Conservation (phyloP, 2,329 filamentous ascomycete species). For the Nigrospora oryzae region DNA sequence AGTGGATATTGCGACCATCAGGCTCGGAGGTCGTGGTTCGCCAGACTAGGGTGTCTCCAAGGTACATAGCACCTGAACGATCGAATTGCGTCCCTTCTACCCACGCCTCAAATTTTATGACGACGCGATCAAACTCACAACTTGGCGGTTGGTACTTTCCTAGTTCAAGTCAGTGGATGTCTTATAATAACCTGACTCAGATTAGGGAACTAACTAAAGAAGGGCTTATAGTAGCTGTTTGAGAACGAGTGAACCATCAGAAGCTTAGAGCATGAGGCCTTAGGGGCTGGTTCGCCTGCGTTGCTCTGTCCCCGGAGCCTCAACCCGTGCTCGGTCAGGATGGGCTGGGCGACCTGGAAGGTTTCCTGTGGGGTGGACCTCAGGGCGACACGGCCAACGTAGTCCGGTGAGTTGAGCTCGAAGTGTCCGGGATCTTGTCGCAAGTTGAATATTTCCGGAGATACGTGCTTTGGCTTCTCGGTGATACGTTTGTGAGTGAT, state of each 20-base stretch:
- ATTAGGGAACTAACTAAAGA: slow-evolving; percentile 46
- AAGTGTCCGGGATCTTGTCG: neutral
- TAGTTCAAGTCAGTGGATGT: slow-evolving; percentile 18
- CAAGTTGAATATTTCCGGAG: neutral
- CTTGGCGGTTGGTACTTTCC: slow-evolving; percentile 57
- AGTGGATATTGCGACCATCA: slow-evolving; percentile 57
- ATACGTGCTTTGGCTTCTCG: neutral
- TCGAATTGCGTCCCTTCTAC: slow-evolving; percentile 69
- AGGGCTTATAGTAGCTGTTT: slow-evolving; percentile 63
- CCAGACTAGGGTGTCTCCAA: slow-evolving; percentile 73
- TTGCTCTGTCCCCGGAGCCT: slow-evolving; percentile 23
- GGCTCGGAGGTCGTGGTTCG: slow-evolving; percentile 78
- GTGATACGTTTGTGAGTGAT: neutral
- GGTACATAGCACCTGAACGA: slow-evolving; percentile 65
- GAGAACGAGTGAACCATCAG: slow-evolving; percentile 66
- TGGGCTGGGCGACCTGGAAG: slow-evolving; percentile 62
- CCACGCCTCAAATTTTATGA: slow-evolving; percentile 67
- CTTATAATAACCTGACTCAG: neutral
- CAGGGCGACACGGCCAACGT: neutral
- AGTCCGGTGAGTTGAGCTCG: neutral
- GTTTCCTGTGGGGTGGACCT: slow-evolving; percentile 36
- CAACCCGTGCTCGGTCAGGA: slow-evolving; percentile 40
- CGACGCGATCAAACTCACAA: slow-evolving; percentile 65
- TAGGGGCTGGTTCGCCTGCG: slow-evolving; percentile 14
- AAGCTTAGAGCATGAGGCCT: slow-evolving; percentile 36